Conservation (phyloP, 1,284 basidiomycete genomes). For the Cutaneotrichosporon sp. region DNA sequence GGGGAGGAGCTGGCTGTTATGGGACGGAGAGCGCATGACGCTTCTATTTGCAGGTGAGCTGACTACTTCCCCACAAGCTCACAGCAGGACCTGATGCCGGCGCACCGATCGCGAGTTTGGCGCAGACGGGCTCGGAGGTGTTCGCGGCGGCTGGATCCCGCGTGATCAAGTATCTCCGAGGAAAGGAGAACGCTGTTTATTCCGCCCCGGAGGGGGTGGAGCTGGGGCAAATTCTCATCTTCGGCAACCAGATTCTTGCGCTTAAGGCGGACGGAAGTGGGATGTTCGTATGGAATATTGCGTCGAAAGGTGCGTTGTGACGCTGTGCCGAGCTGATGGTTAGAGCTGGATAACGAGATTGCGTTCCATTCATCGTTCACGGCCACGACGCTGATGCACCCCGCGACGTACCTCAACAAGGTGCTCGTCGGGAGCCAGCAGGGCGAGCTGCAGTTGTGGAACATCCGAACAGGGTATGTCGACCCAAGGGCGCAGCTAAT, state of each 20-base stretch:
- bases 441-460: conserved; percentile 90
- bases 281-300: conserved; percentile 74
- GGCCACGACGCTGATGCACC: conserved; percentile 80
- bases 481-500: neutral
- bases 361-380: conserved; percentile 62
- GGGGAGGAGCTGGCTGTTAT: conserved; percentile 88
- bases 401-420: conserved; percentile 96
- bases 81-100: conserved; percentile 68
- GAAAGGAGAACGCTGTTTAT: conserved; percentile 60
- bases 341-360: conserved; percentile 51
- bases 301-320: conserved; percentile 54
- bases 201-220: conserved; percentile 40
- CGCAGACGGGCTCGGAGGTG: conserved; percentile 79
- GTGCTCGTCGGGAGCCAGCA: conserved; percentile 76
- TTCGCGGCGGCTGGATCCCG: conserved; percentile 70
- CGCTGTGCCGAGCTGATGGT: no score
- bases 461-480: conserved; percentile 73
- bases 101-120: conserved; percentile 67
- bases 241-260: conserved; percentile 73
- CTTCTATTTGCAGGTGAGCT: conserved; percentile 84
- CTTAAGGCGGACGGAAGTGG: conserved; percentile 74
- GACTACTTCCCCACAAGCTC: neutral
- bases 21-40: conserved; percentile 91
- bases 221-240: conserved; percentile 57
- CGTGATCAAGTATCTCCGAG: conserved; percentile 74